phyloP scores from a whole-genome alignment of 2,329 filamentous ascomycete genomes.

The Alternaria novae-zelandiae region DNA sequence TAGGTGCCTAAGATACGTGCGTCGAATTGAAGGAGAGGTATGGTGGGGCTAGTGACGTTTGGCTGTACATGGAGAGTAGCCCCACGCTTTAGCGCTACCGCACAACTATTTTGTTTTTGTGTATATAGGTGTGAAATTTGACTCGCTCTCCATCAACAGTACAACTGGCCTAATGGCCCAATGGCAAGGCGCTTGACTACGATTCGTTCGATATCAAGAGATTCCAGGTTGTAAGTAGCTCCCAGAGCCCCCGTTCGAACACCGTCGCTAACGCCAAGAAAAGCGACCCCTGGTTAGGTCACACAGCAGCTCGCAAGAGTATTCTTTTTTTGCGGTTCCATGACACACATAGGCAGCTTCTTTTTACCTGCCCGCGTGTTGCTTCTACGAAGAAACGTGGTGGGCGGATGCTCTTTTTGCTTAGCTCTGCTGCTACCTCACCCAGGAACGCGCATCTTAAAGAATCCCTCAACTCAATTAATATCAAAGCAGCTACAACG shows the following conservation, averaged over 20 bases:
- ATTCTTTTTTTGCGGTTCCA: neutral
- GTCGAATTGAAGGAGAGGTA: conserved; percentile 3
- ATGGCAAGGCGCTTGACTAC: conserved; percentile 65
- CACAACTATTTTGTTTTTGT: no score
- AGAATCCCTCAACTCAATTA: fast-evolving
- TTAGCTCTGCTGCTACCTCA: neutral
- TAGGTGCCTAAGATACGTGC: conserved; percentile 7
- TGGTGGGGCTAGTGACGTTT: conserved; percentile 13
- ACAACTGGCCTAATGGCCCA: conserved; percentile 53
- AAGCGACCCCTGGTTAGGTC: conserved; percentile 30
- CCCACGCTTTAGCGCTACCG: neutral
- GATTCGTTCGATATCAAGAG: conserved; percentile 45
- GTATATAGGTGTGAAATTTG: no score
- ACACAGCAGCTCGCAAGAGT: neutral
- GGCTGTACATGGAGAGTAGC: neutral
- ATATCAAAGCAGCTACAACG: neutral
- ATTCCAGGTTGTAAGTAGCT: conserved; percentile 33
- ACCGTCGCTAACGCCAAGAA: neutral
- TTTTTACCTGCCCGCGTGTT: neutral
- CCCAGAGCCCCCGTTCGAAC: neutral
- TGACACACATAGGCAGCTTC: neutral
- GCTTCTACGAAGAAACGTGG: neutral
- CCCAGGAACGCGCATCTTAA: neutral
- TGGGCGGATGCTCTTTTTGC: neutral
- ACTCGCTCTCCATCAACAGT: neutral